Evolutionary conservation across 352 stramenopile species (phyloP).

Genomic region (Bremia lactucae): DNA sequence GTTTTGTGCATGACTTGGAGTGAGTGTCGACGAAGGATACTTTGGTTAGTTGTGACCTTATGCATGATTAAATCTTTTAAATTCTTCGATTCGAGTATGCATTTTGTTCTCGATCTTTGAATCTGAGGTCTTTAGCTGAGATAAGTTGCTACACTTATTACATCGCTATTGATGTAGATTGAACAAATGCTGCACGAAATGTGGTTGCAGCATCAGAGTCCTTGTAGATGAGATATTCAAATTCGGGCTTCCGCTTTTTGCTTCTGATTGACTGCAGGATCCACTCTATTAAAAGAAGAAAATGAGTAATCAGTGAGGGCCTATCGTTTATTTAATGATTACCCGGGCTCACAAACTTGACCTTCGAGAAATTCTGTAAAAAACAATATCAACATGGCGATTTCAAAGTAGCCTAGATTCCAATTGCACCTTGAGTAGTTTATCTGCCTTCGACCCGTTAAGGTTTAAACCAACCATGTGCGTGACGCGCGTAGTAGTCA

Average conservation of each 20-base stretch:
- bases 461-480: conserved; percentile 78
- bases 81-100: conserved; percentile 14
- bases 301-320: background rate
- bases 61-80: conserved; percentile 33
- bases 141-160: too few relatives aligned
- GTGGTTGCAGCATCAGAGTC: conserved; percentile 12
- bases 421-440: conserved; percentile 68
- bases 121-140: background rate
- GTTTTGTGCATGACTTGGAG: conserved; percentile 23
- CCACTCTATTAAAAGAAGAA: conserved; percentile 39
- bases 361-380: conserved; percentile 33
- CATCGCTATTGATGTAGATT: background rate
- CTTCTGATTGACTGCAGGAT: conserved; percentile 63
- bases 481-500: conserved; percentile 45
- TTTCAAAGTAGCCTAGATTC: too few relatives aligned
- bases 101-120: background rate
- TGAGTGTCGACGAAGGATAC: conserved; percentile 29
- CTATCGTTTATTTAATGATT: too few relatives aligned
- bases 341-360: conserved; percentile 66
- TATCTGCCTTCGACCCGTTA: conserved; percentile 62
- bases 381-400: conserved; percentile 1
- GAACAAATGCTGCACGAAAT: conserved; percentile 14
- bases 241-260: conserved; percentile 51
- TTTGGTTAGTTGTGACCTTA: conserved; percentile 38
- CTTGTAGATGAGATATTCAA: conserved; percentile 70